Base-by-base conservation (phyloP, 2,329 filamentous ascomycete species). In the Colletotrichum theobromicola region DNA sequence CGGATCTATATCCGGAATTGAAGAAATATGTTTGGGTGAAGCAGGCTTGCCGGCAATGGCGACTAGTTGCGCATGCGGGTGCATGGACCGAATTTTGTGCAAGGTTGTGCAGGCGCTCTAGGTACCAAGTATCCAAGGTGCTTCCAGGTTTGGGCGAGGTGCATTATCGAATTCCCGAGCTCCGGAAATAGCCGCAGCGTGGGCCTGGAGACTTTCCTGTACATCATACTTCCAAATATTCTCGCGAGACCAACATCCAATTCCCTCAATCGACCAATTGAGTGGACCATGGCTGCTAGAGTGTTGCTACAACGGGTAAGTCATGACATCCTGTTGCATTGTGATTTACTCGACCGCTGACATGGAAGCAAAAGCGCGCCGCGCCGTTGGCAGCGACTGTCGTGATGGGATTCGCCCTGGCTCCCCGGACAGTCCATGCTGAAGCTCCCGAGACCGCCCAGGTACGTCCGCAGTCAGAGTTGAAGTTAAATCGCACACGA, bases 261-360 rank as follows among this genome's bases (percentile, higher is more conserved):
- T 74, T 76, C 70, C 76, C 76, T 76, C 76, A 77, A 74, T 72
- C 76, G 71, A 78, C 84, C 86, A 87, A 89, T 88, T 88, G 86
- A 86, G 84, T 82, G 80, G 81, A 88, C 82, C 83, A 91, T 91
- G 90, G 89, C 89, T 85, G 87, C 89, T 81, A 88, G 89, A 90
- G 85, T 90, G 84, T 85, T 91, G 83, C 84, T 91, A 80, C 88
- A 87, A 84, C 87, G 86, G 87, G 90, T 91, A 81, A 82, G 85
- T 60, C 12, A 16, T 63, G 37, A 24, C 46, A 30, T 15, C n/a
- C 5, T 37, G 60, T 66, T 16, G 5, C 34, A 7, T 63, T 21
- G 3, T 16, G 9, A 21, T 37, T 37, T 18, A 35, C 50, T 34
- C 26, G 6, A 35, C 21, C 18, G 35, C 73, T 75, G 50, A 74